Base-by-base conservation (phyloP, 352 stramenopile species). In the Globisporangium camurandrum region DNA sequence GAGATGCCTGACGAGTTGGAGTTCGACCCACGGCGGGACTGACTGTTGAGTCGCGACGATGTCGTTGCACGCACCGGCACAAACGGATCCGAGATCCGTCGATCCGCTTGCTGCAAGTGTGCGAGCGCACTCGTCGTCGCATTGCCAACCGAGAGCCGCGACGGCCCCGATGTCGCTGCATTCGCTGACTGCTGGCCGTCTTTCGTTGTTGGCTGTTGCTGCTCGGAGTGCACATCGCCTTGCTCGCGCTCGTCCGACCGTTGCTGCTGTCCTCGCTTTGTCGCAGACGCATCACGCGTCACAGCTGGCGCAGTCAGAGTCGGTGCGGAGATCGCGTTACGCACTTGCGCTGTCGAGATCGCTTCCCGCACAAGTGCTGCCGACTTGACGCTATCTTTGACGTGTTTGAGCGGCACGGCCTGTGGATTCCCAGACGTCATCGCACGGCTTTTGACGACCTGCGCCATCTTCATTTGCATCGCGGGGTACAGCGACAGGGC, bases 401-500 rank as follows among this genome's bases (percentile, higher is more conserved):
- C 23, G 40, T 38, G 33, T 20, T 58, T 58, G 24, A 61, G 36
- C 22, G 30, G 34, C 17, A 62, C 49, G 17, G 28, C 34, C 49
- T 19, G n/a, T 19, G 7, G 41, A 27, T 36, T 68, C 22, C 56
- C 51, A 9, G 17, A 54, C 39, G 14, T 44, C 19, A 61, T 59
- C 48, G 52, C 59, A 6, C 66, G 47, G 20, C 54, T 51, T 23
- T 71, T 59, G 12, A 67, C 72, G 44, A 79, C 70, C 27, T 80
- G 65, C 16, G 68, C 69, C 69, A 80, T 78, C 57, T 84, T 84
- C 16, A 49, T 45, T 40, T 59, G 53, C 79, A 91, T 91, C 43
- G 70, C 65, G 8, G 79, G 76, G 49, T 81, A 88, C 54, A 88
- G 68, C 30, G 74, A 62, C 10, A 91, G 61, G 3, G 79, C 79